A percentile compares a stretch with the other conserved stretches of the same genome.
Evolutionary conservation across 805 yeast species (phyloP).

Genomic region (Yarrowia porcina): DNA sequence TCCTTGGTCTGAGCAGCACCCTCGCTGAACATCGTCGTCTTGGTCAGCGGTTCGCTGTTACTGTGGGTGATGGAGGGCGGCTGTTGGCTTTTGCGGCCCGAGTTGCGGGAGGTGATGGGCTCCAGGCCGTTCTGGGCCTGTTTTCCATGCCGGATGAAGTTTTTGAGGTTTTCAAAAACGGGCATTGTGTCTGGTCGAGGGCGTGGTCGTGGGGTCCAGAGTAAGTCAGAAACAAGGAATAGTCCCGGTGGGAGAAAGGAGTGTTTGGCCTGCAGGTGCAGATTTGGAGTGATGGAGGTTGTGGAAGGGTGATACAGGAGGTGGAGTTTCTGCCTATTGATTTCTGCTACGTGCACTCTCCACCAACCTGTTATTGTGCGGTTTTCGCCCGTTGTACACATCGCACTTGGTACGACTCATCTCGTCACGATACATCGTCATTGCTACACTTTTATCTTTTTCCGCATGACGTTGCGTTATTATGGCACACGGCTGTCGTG

Average conservation of each 20-base stretch:
- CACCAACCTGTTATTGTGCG: no score
- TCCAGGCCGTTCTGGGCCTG: constrained; percentile 43
- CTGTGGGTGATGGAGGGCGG: constrained; percentile 17
- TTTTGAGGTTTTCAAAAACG: constrained; percentile 48
- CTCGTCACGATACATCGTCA: background rate
- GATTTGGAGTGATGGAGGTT: no score
- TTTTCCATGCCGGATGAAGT: constrained; percentile 62
- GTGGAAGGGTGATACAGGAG: background rate
- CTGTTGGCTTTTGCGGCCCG: constrained; percentile 16
- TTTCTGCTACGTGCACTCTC: no score
- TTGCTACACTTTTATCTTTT: constrained; percentile 5
- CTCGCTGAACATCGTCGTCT: constrained; percentile 11
- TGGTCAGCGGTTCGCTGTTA: constrained; percentile 9
- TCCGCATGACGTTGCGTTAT: constrained; percentile 24
- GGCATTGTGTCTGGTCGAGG: background rate
- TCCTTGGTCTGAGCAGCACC: background rate
- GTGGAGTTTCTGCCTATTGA: no score
- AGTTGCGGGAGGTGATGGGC: constrained; percentile 9
- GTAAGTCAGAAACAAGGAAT: constrained; percentile 1
- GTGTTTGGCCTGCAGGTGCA: constrained; percentile 6
- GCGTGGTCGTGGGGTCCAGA: background rate
- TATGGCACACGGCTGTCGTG: constrained; percentile 18
- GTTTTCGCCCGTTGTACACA: background rate
- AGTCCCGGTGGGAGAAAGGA: constrained; percentile 26
- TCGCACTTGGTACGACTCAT: background rate